Evolutionary conservation across 2,329 filamentous ascomycete species (phyloP).

Genomic region (Fusarium sp.): DNA sequence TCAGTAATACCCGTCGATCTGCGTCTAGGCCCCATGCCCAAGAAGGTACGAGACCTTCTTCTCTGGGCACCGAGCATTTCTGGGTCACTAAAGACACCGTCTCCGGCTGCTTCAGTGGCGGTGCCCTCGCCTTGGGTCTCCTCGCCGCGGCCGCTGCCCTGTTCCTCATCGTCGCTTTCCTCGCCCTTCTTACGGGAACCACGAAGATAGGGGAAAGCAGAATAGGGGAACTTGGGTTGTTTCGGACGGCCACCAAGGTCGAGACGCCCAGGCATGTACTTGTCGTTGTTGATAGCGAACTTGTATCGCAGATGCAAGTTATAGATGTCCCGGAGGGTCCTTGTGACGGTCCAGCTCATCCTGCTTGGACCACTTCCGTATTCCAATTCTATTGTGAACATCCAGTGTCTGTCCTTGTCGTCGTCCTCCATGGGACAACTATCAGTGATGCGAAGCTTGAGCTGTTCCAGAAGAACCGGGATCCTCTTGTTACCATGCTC

Average conservation of each 20-base stretch:
- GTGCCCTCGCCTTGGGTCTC: constrained; percentile 62
- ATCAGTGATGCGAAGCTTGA: constrained; percentile 86
- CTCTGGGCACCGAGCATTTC: constrained; percentile 49
- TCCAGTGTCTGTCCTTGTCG: constrained; percentile 73
- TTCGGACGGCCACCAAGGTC: constrained; percentile 74
- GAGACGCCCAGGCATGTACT: constrained; percentile 73
- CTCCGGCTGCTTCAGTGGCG: constrained; percentile 70
- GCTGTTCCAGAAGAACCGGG: constrained; percentile 91
- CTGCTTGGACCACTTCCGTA: constrained; percentile 94
- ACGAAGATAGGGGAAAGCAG: constrained; percentile 87
- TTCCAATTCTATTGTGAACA: constrained; percentile 91
- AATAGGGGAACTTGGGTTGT: constrained; percentile 88
- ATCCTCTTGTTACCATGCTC: constrained; percentile 96
- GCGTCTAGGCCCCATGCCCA: constrained; percentile 57
- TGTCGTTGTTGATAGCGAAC: constrained; percentile 81
- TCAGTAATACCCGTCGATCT: constrained; percentile 61
- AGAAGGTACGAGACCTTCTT: constrained; percentile 62
- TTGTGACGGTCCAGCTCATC: constrained; percentile 94
- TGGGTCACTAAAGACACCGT: constrained; percentile 50
- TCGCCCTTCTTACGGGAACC: constrained; percentile 81
- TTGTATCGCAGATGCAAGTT: constrained; percentile 96
- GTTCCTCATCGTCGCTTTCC: constrained; percentile 77
- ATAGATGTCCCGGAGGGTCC: constrained; percentile 86
- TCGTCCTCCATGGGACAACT: constrained; percentile 73
- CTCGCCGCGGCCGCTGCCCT: constrained; percentile 50